A percentile compares a stretch with the other conserved stretches of the same genome.
phyloP scores from a whole-genome alignment of 768 basidiomycete species.

The Tylopilus sp. region DNA sequence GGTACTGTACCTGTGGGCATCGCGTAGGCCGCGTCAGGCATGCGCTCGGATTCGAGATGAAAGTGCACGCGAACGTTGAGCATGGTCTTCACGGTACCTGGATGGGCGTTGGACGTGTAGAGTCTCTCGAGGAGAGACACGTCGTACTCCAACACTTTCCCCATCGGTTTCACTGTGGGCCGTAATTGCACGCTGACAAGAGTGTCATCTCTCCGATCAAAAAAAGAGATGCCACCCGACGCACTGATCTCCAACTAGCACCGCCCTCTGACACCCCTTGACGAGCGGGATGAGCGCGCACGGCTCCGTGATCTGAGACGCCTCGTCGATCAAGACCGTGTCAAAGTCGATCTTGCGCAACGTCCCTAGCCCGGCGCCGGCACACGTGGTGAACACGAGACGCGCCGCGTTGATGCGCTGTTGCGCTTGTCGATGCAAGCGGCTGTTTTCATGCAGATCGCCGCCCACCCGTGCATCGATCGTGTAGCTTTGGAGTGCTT shows the following conservation, averaged over 20 bases:
- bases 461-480: constrained; percentile 59
- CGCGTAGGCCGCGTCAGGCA: too few species aligned
- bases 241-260: constrained; percentile 71
- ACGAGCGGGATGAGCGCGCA: constrained; percentile 63
- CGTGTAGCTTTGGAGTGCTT: constrained; percentile 53
- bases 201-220: neutral
- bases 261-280: constrained; percentile 54
- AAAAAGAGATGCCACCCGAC: constrained; percentile 17
- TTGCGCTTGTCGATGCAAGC: constrained; percentile 55
- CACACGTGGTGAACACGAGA: constrained; percentile 65
- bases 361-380: constrained; percentile 58
- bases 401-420: constrained; percentile 52
- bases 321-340: constrained; percentile 65
- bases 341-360: constrained; percentile 54
- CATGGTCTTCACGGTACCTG: constrained; percentile 54
- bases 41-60: too few species aligned
- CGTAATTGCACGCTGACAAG: constrained; percentile 57
- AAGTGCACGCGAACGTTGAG: constrained; percentile 41
- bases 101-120: constrained; percentile 36
- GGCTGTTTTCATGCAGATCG: constrained; percentile 57
- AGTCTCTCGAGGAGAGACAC: constrained; percentile 61
- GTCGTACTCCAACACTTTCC: constrained; percentile 52
- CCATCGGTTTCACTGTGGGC: constrained; percentile 60
- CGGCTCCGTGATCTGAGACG: constrained; percentile 68
- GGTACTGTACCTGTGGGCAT: constrained; percentile 51